Evolutionary conservation across 352 stramenopile genomes (phyloP), one percentile per base, ranked within the genome.

Genomic region (Phytophthora pisi): DNA sequence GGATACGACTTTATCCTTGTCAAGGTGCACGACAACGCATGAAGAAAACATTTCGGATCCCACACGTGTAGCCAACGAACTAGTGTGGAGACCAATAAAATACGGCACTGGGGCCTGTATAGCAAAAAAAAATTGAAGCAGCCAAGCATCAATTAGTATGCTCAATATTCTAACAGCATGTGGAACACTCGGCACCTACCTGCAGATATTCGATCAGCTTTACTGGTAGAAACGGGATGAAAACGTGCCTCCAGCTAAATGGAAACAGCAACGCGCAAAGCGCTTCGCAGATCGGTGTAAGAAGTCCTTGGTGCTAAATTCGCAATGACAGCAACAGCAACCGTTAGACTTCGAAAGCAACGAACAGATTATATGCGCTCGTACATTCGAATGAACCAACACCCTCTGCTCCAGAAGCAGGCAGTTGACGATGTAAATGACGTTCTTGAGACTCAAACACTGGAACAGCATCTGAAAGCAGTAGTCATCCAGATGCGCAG

Each of bases 201-300:
- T 92, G 82, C 8, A 97, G 61, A 59, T 95, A 96, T 52, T 97
- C 84, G 49, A 95, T 89, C 36, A 97, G 63, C 61, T 90, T 84
- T 38, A 90, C 74, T 0, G 90, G 90, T 2, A 95, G 82, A 38
- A 96, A 89, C 16, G 90, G 88, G 10, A 96, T 88, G 70, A 93
- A 96, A 23, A 95, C 88, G 66, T 97, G 89, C 47, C 91, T 82
- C 88, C 89, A 97, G 1, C 57, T 77, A 38, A 97, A 94, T 4
- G 90, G 90, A 57, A 91, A 96, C 31, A 97, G 64, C 43, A 97
- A 66, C n/a, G 84, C 77, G 45, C 70, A 83, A 9, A 96, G 74
- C 7, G 90, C 88, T 64, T 97, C 87, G 34, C 84, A 91, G 30
- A 95, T 79, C 23, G 85, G 84, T 3, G 83, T 95, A 28, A 97